Evolutionary conservation across 345 rosid genomes (phyloP).

Genomic region (Erucastrum elatum): DNA sequence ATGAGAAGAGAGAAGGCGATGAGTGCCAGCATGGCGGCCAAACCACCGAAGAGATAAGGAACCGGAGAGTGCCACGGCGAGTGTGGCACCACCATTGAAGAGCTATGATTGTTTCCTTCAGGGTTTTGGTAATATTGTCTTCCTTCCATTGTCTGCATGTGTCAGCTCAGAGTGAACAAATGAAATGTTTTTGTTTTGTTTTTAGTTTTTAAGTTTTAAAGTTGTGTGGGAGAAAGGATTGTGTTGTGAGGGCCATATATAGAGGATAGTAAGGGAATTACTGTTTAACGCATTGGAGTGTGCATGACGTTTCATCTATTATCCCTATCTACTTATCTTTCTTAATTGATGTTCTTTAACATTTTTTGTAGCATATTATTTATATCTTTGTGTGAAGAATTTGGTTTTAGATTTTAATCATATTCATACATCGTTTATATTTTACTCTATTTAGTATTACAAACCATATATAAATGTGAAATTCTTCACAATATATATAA

Average conservation of each 20-base stretch:
- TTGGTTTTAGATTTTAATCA: neutral
- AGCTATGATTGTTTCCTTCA: conserved; percentile 13
- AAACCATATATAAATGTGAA: neutral
- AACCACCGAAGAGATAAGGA: conserved; percentile 87
- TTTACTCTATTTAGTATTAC: neutral
- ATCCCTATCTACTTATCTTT: no score
- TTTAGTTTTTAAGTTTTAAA: neutral
- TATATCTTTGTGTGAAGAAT: neutral
- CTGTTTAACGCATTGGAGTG: conserved; percentile 9
- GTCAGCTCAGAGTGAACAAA: neutral
- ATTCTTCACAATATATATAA: neutral
- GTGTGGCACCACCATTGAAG: conserved; percentile 41
- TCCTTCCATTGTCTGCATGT: conserved; percentile 46
- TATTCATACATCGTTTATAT: neutral
- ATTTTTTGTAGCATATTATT: neutral
- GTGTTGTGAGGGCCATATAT: conserved; percentile 23
- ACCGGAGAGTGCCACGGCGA: conserved; percentile 93
- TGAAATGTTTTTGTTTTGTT: neutral
- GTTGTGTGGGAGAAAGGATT: neutral
- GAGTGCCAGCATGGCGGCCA: conserved; percentile 86
- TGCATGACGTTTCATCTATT: conserved; percentile 10
- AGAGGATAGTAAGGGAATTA: conserved; percentile 1
- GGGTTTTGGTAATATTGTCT: conserved; percentile 35
- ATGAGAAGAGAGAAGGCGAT: conserved; percentile 76
- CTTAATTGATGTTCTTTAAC: neutral